Base-by-base conservation (phyloP, 225 moss, liverwort and hornwort genomes). In the Anthoceros angustus region DNA sequence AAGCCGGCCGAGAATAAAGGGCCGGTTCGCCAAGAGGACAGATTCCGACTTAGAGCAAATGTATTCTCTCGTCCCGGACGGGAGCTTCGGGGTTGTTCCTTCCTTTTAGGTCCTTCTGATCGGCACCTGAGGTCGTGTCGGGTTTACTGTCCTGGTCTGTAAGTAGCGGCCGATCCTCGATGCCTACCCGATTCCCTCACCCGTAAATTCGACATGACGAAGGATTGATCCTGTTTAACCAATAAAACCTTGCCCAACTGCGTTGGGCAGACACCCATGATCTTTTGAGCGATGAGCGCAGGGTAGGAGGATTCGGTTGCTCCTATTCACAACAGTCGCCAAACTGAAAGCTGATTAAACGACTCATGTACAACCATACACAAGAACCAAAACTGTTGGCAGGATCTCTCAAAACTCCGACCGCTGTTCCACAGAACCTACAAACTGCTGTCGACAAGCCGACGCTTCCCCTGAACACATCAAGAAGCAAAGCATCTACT, bases 1-100 rank as follows among this genome's bases (percentile, higher is more conserved):
- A 72, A 86, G 88, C 45, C 79, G 91, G 41, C 95, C 91, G 18
- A 82, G 95, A 63, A 87, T 95, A 75, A 95, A 95, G 73, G 95
- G 91, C 68, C 60, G 91, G 62, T 95, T 95, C 25, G 91, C 86
- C 0, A 95, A 95, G 82, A 76, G 91, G 69, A 87, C 86, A 0
- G 80, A 86, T 12, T 77, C 87, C 0, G 90, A 90, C 12, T 67
- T 78, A 75, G 81, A 83, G 67, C 82, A 77, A 61, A 55, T 68
- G 69, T 84, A 77, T 63, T 77, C 82, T 25, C 38, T 72, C 11
- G 74, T 74, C 11, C 64, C 71, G 4, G 84, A 84, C 43, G 67
- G 80, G 3, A 71, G 80, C 8, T 91, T 86, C 40, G 86, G 87
- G 41, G 78, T 90, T 6, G 90, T 90, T 21, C 87, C 90, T 39